Conservation (phyloP, 106 monocot species). For the Hemerocallis citrina region DNA sequence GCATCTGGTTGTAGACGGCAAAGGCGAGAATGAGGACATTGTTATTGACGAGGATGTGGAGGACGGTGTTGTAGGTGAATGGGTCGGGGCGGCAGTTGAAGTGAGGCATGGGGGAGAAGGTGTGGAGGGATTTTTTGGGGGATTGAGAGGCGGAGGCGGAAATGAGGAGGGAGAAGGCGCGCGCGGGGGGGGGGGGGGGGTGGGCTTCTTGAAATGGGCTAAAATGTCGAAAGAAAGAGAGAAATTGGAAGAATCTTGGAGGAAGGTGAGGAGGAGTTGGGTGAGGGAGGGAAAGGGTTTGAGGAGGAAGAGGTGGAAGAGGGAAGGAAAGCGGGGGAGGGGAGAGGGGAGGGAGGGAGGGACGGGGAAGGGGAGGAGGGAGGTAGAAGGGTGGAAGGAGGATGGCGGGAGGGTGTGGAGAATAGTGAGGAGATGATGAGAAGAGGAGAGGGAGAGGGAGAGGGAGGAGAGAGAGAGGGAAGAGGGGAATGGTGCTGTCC, state of each 20-base stretch:
- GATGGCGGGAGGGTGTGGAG: slow-evolving; percentile 32
- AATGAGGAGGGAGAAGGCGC: slow-evolving; percentile 44
- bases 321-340: slow-evolving; percentile 9
- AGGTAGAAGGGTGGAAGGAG: too few species aligned
- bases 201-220: slow-evolving; percentile 6
- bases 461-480: slow-evolving; percentile 21
- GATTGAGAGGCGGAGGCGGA: slow-evolving; percentile 25
- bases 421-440: slow-evolving; percentile 34
- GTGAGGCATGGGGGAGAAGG: slow-evolving; percentile 55
- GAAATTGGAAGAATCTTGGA: slow-evolving; percentile 7
- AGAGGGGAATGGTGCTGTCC: too few species aligned
- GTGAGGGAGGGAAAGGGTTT: slow-evolving; percentile 32
- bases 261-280: slow-evolving; percentile 39
- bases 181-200: slow-evolving; percentile 8
- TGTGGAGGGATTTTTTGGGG: slow-evolving; percentile 37
- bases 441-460: slow-evolving; percentile 12
- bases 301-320: slow-evolving; percentile 62
- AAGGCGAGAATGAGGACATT: slow-evolving; percentile 51
- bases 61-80: slow-evolving; percentile 58
- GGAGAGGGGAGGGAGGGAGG: slow-evolving; percentile 8
- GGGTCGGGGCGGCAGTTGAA: slow-evolving; percentile 46
- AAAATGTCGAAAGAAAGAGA: slow-evolving; percentile 18
- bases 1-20: slow-evolving; percentile 55
- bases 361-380: too few species aligned
- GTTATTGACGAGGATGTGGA: slow-evolving; percentile 37